Evolutionary conservation across 164 flowering plant species (phyloP), one percentile per base, ranked within the genome.

Genomic region (Annona cherimola): DNA sequence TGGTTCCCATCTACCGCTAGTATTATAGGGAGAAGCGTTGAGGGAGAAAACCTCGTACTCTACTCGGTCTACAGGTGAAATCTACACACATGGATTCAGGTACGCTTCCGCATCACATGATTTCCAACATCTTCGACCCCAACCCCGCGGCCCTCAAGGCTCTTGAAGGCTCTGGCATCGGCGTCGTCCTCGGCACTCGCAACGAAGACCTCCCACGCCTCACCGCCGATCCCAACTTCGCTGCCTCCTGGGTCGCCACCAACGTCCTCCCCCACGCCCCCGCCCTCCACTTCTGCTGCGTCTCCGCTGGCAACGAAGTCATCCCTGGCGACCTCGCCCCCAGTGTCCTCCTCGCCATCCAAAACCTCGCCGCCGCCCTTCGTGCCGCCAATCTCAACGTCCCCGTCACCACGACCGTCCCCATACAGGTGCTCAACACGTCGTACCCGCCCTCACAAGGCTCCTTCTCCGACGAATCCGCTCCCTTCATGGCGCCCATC

Each of bases 231-330:
- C 65, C 71, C n/a, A n/a, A 54, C 46, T 62, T 20, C 14, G 75
- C 79, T 1, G 43, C 20, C 4, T 12, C 68, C 3, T 76, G 79
- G 79, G 71, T 76, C 2, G 59, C 39, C 60, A 72, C 69, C 18
- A 19, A 61, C 35, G 60, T 76, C 1, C 18, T 57, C 2, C 79
- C 79, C 42, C 42, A 71, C 9, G 42, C 42, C 63, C 6, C 3
- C 19, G 20, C 40, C 19, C 35, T 50, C 45, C 6, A 54, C 6
- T 54, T 39, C 40, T 3, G 43, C 11, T 69, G 14, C 44, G 18
- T 69, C 3, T 8, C 44, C 19, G 45, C 39, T 3, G 64, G 45
- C 18, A 42, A 69, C 6, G 63, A 50, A 20, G 45, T 59, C 67
- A 61, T 67, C n/a, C 69, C 73, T 8, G 41, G 40, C 4, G 66